A percentile compares a stretch with the other conserved stretches of the same genome.
phyloP scores from a whole-genome alignment of 306 rosid genomes.

The Vigna mungo region DNA sequence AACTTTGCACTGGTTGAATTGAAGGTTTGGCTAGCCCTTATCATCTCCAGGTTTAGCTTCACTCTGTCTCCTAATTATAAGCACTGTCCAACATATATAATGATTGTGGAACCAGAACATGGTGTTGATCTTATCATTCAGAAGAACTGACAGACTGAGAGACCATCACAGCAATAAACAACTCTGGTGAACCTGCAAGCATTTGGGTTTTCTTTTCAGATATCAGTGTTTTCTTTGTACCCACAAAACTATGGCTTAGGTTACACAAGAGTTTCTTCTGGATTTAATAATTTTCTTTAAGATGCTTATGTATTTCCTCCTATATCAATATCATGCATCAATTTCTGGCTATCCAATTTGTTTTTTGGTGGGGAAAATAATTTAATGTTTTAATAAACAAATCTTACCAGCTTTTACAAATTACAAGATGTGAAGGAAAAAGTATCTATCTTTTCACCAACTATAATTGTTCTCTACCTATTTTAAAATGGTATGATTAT shows the following conservation, averaged over 20 bases:
- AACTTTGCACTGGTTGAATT: slow-evolving; percentile 83
- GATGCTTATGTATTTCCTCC: too few species aligned
- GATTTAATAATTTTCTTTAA: too few species aligned
- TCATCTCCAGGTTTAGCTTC: slow-evolving; percentile 62
- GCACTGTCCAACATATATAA: slow-evolving; percentile 77
- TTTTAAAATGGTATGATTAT: too few species aligned
- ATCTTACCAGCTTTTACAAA: too few species aligned
- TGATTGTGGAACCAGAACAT: slow-evolving; percentile 85
- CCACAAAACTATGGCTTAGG: not conserved
- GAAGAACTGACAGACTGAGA: slow-evolving; percentile 37
- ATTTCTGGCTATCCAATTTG: too few species aligned
- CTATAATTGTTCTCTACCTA: too few species aligned
- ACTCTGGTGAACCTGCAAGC: slow-evolving; percentile 31
- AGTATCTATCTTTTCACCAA: too few species aligned
- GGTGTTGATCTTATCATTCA: slow-evolving; percentile 65
- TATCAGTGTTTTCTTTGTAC: not conserved
- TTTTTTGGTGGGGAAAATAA: too few species aligned
- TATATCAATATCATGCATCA: too few species aligned
- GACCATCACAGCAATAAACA: not conserved
- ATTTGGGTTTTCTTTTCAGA: slow-evolving; percentile 16
- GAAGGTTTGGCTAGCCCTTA: slow-evolving; percentile 64
- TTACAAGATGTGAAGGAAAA: too few species aligned
- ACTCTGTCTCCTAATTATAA: slow-evolving; percentile 71
- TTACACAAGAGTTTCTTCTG: not conserved
- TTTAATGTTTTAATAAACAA: too few species aligned